These are phyloP conservation scores for Polyporus tsugae DNA, from an alignment of 1,284 basidiomycete species.

Conservation along the genomic window DNA sequence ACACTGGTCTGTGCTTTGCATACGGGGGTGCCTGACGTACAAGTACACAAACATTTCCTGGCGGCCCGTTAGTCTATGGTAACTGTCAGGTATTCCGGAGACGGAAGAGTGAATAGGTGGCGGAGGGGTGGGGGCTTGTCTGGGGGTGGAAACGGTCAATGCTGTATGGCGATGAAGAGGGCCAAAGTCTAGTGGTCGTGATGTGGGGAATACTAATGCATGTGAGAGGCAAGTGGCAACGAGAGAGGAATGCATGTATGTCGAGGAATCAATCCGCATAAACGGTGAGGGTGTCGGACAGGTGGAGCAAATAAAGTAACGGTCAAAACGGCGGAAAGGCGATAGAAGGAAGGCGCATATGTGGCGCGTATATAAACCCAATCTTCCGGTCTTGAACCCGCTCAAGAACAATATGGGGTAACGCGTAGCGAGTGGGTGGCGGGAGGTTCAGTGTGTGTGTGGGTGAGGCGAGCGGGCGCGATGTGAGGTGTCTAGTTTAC, in stretches of 20 bases:
- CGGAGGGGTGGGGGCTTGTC: neutral
- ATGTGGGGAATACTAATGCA: neutral
- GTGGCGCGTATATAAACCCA: slow-evolving; percentile 4
- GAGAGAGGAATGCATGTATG: neutral
- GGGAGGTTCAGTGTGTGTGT: neutral
- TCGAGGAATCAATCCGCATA: neutral
- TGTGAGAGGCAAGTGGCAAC: neutral
- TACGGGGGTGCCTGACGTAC: neutral
- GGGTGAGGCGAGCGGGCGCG: neutral
- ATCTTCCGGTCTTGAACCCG: neutral
- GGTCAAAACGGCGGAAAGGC: neutral
- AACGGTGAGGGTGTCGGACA: neutral
- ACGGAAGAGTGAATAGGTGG: neutral
- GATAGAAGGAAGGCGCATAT: neutral
- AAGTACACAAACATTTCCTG: neutral
- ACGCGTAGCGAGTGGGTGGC: neutral
- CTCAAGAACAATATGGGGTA: neutral
- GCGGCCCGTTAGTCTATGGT: slow-evolving; percentile 1
- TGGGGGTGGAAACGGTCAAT: neutral
- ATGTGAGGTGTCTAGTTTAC: neutral
- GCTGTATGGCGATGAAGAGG: neutral
- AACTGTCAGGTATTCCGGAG: neutral
- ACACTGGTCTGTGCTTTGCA: neutral
- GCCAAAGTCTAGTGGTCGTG: neutral
- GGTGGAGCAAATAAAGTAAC: slow-evolving; percentile 10